A percentile compares a stretch with the other conserved stretches of the same genome.
Conservation (phyloP, 1,284 basidiomycete species). For the Xerocomus amazonicus region DNA sequence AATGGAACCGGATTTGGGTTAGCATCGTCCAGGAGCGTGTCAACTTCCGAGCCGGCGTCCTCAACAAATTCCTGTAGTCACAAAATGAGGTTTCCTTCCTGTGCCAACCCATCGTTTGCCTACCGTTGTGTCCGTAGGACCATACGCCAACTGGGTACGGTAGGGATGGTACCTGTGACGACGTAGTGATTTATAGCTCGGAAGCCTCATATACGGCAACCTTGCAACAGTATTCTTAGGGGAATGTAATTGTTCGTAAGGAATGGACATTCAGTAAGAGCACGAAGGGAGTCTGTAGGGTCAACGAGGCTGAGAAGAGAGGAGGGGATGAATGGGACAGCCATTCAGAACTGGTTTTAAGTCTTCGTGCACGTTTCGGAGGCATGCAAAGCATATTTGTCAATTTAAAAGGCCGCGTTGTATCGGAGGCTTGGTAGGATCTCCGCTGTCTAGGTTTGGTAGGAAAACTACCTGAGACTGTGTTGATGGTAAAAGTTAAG, state of each 20-base stretch:
- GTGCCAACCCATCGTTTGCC: not conserved
- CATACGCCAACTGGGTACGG: not conserved
- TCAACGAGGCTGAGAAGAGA: not conserved
- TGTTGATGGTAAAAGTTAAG: constrained; percentile 6
- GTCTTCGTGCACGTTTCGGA: constrained; percentile 21
- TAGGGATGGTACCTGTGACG: constrained; percentile 23
- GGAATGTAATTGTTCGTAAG: constrained; percentile 18
- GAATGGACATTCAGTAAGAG: constrained; percentile 15
- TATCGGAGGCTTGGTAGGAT: constrained; percentile 16
- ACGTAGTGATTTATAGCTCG: constrained; percentile 20
- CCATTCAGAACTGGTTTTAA: constrained; percentile 15
- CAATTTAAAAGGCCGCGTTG: constrained; percentile 27
- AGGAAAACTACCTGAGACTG: constrained; percentile 8
- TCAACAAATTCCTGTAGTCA: constrained; percentile 11
- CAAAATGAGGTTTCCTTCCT: constrained; percentile 5
- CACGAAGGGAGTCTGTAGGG: constrained; percentile 1
- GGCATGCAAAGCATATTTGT: constrained; percentile 20
- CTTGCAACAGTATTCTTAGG: constrained; percentile 3
- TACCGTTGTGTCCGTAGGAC: constrained; percentile 9
- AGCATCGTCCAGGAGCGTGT: not conserved
- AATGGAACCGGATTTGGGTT: constrained; percentile 4
- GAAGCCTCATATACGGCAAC: constrained; percentile 20
- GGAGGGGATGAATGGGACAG: constrained; percentile 2
- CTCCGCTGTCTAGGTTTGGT: constrained; percentile 26
- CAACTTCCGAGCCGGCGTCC: constrained; percentile 6